Conservation (phyloP, 2,329 filamentous ascomycete species). For the Rutstroemia sp. region DNA sequence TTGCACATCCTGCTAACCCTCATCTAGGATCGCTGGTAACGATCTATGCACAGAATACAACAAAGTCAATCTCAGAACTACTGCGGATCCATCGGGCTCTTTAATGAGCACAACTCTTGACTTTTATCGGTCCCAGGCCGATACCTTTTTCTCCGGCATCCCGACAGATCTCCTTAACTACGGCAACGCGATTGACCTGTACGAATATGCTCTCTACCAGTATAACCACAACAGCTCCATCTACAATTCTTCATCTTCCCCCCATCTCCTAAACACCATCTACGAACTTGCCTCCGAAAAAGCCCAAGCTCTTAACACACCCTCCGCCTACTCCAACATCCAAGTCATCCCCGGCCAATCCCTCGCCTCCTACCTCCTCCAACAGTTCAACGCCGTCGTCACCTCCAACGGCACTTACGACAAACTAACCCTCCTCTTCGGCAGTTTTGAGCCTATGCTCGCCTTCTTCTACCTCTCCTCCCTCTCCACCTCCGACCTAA, state of each 20-base stretch:
- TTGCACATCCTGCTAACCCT: not conserved
- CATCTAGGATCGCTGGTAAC: slow-evolving; percentile 22
- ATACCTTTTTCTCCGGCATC: slow-evolving; percentile 16
- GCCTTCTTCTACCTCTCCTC: slow-evolving; percentile 45
- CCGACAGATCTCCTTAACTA: slow-evolving; percentile 18
- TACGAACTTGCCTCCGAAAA: slow-evolving; percentile 57
- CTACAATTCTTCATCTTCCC: slow-evolving; percentile 35
- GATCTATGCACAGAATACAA: slow-evolving; percentile 19
- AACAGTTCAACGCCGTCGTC: slow-evolving; percentile 34
- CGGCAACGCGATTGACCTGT: slow-evolving; percentile 47
- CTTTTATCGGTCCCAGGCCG: slow-evolving; percentile 21
- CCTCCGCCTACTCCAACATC: slow-evolving; percentile 31
- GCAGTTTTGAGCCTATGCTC: slow-evolving; percentile 47
- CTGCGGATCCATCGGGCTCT: not conserved
- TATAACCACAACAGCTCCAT: slow-evolving; percentile 44
- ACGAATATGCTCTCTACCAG: slow-evolving; percentile 51
- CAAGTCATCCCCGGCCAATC: slow-evolving; percentile 47
- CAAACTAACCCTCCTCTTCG: slow-evolving; percentile 48
- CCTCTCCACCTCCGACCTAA: slow-evolving; percentile 32
- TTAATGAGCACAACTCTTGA: not conserved
- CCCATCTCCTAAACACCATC: slow-evolving; percentile 44
- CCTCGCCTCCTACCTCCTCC: slow-evolving; percentile 38
- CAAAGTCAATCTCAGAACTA: slow-evolving; percentile 7
- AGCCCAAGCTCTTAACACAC: slow-evolving; percentile 54
- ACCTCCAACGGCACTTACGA: slow-evolving; percentile 35